Conservation (phyloP, 257 asterid genomes). For the Solanum habrochaites region DNA sequence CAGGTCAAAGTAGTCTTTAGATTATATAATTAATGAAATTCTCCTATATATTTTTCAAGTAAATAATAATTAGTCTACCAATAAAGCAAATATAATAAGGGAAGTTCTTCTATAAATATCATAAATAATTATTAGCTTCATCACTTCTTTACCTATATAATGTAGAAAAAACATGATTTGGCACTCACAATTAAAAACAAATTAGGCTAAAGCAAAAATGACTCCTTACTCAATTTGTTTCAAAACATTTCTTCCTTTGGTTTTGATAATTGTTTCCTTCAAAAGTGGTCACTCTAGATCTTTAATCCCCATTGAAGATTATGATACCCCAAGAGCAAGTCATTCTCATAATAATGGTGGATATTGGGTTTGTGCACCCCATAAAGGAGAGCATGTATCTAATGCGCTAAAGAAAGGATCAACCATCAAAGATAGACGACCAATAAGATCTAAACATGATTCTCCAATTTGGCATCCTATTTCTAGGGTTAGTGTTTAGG, state of each 20-base stretch:
- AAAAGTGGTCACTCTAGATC: not conserved
- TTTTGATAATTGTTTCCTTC: not conserved
- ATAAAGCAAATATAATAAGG: not conserved
- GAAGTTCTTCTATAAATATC: not conserved
- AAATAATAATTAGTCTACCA: not conserved
- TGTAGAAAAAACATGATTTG: not conserved
- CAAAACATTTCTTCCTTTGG: not conserved
- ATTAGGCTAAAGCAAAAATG: not conserved
- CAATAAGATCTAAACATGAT: not conserved
- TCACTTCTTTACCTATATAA: not conserved
- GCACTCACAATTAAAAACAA: not conserved
- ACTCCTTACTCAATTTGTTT: not conserved
- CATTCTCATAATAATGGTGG: no score
- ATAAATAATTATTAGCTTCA: not conserved
- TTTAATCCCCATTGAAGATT: not conserved
- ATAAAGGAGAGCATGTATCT: no score
- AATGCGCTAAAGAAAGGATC: fast-evolving
- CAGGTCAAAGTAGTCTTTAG: not conserved
- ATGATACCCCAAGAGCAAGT: not conserved
- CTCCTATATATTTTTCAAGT: not conserved
- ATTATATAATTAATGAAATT: not conserved
- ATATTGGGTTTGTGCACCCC: not conserved
- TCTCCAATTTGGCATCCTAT: not conserved
- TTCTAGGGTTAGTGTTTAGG: no score
- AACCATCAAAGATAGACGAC: not conserved